Evolutionary conservation across 179 eudicot genomes (phyloP).

Genomic region (Silene noctiflora): DNA sequence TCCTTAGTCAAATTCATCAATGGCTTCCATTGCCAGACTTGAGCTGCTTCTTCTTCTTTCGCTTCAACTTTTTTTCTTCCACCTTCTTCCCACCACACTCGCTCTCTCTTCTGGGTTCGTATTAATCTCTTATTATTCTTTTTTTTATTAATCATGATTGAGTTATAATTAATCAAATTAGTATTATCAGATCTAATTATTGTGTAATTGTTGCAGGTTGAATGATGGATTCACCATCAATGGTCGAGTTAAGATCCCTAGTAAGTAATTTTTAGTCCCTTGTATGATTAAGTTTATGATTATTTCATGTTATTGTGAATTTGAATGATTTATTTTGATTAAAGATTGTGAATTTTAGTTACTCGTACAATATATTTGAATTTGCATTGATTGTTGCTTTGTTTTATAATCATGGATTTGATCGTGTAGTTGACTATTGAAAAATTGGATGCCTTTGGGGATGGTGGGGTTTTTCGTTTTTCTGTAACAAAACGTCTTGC

Average conservation of each 20-base stretch:
- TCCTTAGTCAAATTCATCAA: constrained; percentile 5
- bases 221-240: constrained; percentile 59
- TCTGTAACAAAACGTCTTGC: no score
- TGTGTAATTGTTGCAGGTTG: constrained; percentile 36
- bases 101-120: constrained; percentile 36
- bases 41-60: constrained; percentile 17
- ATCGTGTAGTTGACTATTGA: constrained; percentile 3
- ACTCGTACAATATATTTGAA: not conserved
- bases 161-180: not conserved
- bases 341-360: not conserved
- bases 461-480: not conserved
- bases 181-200: constrained; percentile 19
- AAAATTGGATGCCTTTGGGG: not conserved
- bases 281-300: not conserved
- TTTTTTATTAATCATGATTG: not conserved
- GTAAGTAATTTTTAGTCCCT: constrained; percentile 23
- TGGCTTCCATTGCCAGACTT: constrained; percentile 37
- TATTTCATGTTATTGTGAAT: not conserved
- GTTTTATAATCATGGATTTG: constrained; percentile 4
- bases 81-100: constrained; percentile 21
- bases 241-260: constrained; percentile 73
- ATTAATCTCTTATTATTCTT: not conserved
- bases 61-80: constrained; percentile 23
- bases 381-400: not conserved
- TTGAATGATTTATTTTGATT: not conserved